Conservation (phyloP, 805 yeast species). For the Wickerhamomyces tratensis region DNA sequence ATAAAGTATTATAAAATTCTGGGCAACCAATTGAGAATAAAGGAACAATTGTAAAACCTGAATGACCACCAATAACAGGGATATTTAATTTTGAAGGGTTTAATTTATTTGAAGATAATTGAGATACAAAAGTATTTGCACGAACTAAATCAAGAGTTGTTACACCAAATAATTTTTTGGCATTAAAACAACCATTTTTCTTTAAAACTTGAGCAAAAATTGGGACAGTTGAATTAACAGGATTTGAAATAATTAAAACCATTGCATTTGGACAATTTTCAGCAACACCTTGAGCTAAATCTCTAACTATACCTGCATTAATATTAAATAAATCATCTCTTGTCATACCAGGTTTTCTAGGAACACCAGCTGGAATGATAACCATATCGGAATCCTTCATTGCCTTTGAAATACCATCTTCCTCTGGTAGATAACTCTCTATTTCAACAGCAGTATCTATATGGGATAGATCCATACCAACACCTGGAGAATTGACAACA, state of each 20-base stretch:
- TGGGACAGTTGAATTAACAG: slow-evolving; percentile 90
- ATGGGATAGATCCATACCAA: slow-evolving; percentile 81
- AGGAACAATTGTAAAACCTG: slow-evolving; percentile 92
- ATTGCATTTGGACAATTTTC: slow-evolving; percentile 62
- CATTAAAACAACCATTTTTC: slow-evolving; percentile 57
- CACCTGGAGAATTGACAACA: slow-evolving; percentile 79
- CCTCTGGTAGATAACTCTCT: slow-evolving; percentile 25
- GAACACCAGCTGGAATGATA: slow-evolving; percentile 74
- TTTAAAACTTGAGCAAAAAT: slow-evolving; percentile 75
- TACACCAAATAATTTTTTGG: slow-evolving; percentile 74
- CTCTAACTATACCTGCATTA: slow-evolving; percentile 73
- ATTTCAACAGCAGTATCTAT: slow-evolving; percentile 47
- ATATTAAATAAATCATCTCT: slow-evolving; percentile 82
- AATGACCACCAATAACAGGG: slow-evolving; percentile 89
- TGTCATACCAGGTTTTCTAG: slow-evolving; percentile 93
- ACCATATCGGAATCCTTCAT: slow-evolving; percentile 37
- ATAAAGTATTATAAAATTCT: slow-evolving; percentile 17
- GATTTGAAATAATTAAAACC: slow-evolving; percentile 80
- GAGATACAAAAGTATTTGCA: slow-evolving; percentile 51
- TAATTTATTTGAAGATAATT: slow-evolving; percentile 63
- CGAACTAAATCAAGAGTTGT: slow-evolving; percentile 84
- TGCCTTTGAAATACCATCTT: slow-evolving; percentile 41
- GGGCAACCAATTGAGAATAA: slow-evolving; percentile 37
- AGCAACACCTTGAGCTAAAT: slow-evolving; percentile 69
- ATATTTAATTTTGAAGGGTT: slow-evolving; percentile 26